Evolutionary conservation across 78 protist genomes (phyloP), one percentile per base, ranked within the genome.

Genomic region (Guillardia theta): DNA sequence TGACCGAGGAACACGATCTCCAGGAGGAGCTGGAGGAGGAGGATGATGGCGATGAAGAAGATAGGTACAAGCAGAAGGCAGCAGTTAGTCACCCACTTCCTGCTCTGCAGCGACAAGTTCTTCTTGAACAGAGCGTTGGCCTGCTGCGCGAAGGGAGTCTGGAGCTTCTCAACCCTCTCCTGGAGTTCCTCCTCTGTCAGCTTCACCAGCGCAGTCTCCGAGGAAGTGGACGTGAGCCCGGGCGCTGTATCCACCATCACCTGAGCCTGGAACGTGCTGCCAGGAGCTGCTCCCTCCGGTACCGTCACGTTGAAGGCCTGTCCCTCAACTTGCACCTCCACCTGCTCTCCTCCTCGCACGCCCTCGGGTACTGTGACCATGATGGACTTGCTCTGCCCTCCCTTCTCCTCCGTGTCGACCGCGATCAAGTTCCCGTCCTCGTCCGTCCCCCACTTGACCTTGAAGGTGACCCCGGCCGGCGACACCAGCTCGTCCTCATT

Each of bases 111-210:
- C 30, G 90, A 8, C 47, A 78, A 30, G 90, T 78, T 78, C 90
- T 78, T 78, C 37, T 48, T 45, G 90, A 78, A 78, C 50, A 78
- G 50, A 12, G 90, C 90, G 53, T 78, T 30, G 53, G 90, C 90
- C 90, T 78, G 90, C 8, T 43, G 10, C 44, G 24, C 30, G 50
- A 78, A 37, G 48, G 90, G 90, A 10, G 90, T 78, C 90, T 43
- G 90, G 33, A 78, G 90, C 24, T 78, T 78, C 18, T 43, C 24
- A 27, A 78, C 48, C 1, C 90, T 45, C 90, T 18, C 50, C 18
- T 58, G 39, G 27, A 58, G 5, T 43, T 36, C 87, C 87, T 70
- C 41, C 87, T 4, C 41, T 43, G 41, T 70, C 87, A 36, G 15
- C 87, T 15, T 15, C 33, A 70, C 41, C 30, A 24, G 70, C 70